These are phyloP conservation scores for Blastosporella zonata DNA, from an alignment of 1,284 basidiomycete species.

Conservation along the genomic window DNA sequence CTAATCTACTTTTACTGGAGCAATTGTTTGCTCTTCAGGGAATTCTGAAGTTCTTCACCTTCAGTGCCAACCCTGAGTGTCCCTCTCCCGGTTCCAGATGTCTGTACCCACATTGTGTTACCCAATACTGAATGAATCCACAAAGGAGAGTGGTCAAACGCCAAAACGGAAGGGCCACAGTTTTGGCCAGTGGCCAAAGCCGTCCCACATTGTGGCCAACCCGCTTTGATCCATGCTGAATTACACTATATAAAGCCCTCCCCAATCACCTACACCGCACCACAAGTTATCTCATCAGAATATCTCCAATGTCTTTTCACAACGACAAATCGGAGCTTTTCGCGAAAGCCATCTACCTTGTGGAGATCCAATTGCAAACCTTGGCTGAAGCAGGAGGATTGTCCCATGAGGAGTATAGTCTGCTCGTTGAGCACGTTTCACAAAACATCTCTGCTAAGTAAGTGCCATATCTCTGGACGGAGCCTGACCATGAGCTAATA, in stretches of 20 bases:
- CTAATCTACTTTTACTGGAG: too few species aligned
- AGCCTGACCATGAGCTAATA: background rate
- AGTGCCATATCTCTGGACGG: background rate
- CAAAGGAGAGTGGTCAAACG: background rate
- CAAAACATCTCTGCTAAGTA: background rate
- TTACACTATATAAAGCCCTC: background rate
- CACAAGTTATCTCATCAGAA: background rate
- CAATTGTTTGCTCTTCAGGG: too few species aligned
- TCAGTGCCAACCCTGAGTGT: too few species aligned
- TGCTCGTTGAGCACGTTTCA: background rate
- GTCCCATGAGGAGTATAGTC: background rate
- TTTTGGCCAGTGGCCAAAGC: background rate
- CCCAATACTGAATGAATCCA: too few species aligned
- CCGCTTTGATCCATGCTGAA: background rate
- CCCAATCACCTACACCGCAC: background rate
- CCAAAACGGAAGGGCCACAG: background rate
- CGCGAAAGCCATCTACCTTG: background rate
- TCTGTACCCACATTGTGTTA: too few species aligned
- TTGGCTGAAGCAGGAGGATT: background rate
- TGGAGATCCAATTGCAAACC: background rate
- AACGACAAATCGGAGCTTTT: background rate
- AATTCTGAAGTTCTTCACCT: too few species aligned
- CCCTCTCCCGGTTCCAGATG: too few species aligned
- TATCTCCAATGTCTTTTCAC: background rate
- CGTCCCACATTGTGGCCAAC: background rate